A percentile compares a stretch with the other conserved stretches of the same genome.
Evolutionary conservation across 2,329 filamentous ascomycete genomes (phyloP).

Genomic region (Dothideomycetidae sp.): DNA sequence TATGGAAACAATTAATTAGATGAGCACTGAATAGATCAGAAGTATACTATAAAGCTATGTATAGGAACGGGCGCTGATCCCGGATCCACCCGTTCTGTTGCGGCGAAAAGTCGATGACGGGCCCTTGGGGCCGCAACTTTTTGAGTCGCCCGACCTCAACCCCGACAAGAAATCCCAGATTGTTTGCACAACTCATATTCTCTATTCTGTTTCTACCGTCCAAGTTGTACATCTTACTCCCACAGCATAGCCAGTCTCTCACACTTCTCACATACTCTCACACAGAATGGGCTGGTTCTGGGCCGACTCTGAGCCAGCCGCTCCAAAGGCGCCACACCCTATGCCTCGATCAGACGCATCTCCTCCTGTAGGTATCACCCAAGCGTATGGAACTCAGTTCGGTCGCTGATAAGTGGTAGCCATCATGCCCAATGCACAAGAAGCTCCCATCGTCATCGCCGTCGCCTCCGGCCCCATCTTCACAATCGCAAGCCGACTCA

Average conservation of each 20-base stretch:
- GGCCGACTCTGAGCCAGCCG: slow-evolving; percentile 39
- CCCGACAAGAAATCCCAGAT: background rate
- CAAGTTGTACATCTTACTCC: too few species aligned
- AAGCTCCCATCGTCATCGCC: slow-evolving; percentile 28
- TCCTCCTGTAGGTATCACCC: slow-evolving; percentile 38
- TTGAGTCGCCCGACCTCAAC: background rate
- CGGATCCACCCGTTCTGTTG: too few species aligned
- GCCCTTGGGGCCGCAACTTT: background rate
- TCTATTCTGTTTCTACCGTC: too few species aligned
- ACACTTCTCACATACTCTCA: background rate
- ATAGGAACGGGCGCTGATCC: too few species aligned
- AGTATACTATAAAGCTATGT: too few species aligned
- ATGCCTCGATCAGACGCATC: slow-evolving; percentile 33
- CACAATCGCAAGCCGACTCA: slow-evolving; percentile 21
- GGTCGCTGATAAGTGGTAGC: slow-evolving; percentile 30
- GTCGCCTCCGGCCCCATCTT: slow-evolving; percentile 19
- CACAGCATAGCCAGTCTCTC: too few species aligned
- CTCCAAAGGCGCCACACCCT: slow-evolving; percentile 32
- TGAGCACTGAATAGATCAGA: too few species aligned
- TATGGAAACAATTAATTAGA: too few species aligned
- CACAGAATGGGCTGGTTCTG: slow-evolving; percentile 55
- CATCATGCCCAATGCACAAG: slow-evolving; percentile 54
- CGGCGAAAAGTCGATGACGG: background rate
- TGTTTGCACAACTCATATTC: too few species aligned
- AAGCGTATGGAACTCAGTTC: slow-evolving; percentile 1